Percentiles rank a stretch among this genome's conserved stretches.
Evolutionary conservation across 208 protist genomes (phyloP).

Genomic region (Trypanosoma lewisi): DNA sequence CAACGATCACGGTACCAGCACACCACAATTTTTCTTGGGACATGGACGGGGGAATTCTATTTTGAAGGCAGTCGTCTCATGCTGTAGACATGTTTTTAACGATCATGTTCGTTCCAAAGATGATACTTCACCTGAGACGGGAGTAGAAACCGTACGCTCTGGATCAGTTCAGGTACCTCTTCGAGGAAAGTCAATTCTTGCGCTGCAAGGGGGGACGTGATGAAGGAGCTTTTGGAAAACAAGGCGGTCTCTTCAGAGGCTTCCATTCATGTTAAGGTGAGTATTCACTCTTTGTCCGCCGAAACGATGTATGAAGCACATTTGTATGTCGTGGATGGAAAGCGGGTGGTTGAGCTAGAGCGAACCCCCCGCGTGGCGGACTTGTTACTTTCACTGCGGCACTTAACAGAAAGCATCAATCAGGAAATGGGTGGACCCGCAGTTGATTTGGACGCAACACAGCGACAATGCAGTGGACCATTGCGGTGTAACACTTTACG

Average conservation of each 20-base stretch:
- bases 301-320: constrained; percentile 20
- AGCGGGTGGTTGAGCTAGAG: constrained; percentile 21
- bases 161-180: constrained; percentile 8
- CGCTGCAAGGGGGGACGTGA: constrained; percentile 13
- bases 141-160: not conserved
- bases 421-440: constrained; percentile 12
- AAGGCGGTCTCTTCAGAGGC: constrained; percentile 12
- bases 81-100: constrained; percentile 34
- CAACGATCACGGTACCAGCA: not conserved
- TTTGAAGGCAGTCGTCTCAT: constrained; percentile 33
- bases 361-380: constrained; percentile 1
- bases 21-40: constrained; percentile 21
- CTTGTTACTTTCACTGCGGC: constrained; percentile 16
- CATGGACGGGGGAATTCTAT: constrained; percentile 28
- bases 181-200: constrained; percentile 7
- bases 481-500: constrained; percentile 6
- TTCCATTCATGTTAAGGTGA: constrained; percentile 17
- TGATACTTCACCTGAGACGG: constrained; percentile 17
- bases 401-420: constrained; percentile 17
- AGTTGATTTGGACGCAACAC: constrained; percentile 6
- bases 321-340: constrained; percentile 27
- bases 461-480: constrained; percentile 1
- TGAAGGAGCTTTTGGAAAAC: constrained; percentile 26
- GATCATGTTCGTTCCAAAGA: constrained; percentile 31
- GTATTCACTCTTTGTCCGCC: constrained; percentile 6